A percentile compares a stretch with the other conserved stretches of the same genome.
phyloP scores from a whole-genome alignment of 306 rosid species.

The Gillenia trifoliata region DNA sequence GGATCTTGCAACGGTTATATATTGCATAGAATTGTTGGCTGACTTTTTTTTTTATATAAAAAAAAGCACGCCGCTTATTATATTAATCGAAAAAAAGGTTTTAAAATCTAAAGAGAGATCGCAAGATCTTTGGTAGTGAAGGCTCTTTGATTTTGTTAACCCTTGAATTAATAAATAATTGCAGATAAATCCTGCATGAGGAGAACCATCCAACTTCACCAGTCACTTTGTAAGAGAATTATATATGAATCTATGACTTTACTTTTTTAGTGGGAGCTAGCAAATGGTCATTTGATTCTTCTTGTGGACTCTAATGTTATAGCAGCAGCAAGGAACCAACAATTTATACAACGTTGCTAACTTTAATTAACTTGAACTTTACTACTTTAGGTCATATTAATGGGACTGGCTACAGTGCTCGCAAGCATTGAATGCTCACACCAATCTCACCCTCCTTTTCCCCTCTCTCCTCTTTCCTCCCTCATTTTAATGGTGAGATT shows the following conservation, averaged over 20 bases:
- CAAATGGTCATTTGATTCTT: conserved; percentile 1
- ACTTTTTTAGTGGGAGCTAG: conserved; percentile 7
- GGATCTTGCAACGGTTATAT: too few relatives aligned
- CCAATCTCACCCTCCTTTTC: too few relatives aligned
- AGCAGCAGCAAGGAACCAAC: not conserved
- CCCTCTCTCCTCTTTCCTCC: too few relatives aligned
- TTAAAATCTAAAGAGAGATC: not conserved
- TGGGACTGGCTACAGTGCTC: too few relatives aligned
- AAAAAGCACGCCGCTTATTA: too few relatives aligned
- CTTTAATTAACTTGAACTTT: not conserved
- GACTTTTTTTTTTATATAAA: too few relatives aligned
- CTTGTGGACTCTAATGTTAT: not conserved
- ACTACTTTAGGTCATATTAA: not conserved
- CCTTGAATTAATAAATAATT: not conserved
- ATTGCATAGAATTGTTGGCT: too few relatives aligned
- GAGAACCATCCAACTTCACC: not conserved
- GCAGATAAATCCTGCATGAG: not conserved
- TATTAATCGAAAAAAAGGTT: not conserved
- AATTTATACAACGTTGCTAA: not conserved
- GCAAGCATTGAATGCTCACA: too few relatives aligned
- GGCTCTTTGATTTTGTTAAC: not conserved
- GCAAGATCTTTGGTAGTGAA: not conserved
- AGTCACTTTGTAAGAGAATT: not conserved
- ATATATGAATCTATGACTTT: not conserved
- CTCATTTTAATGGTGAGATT: too few relatives aligned